Conservation (phyloP, 1,284 basidiomycete genomes). For the Singerocomus inundabilis region DNA sequence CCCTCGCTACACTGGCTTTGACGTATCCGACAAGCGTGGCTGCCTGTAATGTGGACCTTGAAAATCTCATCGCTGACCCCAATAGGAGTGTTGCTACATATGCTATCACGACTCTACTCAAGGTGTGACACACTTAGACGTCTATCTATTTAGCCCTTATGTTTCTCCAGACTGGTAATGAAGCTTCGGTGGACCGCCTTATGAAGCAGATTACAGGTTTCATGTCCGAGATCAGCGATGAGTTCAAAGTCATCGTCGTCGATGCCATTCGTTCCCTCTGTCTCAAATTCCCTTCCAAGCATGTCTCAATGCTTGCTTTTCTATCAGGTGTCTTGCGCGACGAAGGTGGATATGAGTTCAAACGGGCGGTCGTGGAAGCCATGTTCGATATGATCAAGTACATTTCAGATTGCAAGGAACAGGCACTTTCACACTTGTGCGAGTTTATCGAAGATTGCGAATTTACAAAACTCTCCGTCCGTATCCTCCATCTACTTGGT, state of each 20-base stretch:
- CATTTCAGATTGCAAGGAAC: constrained; percentile 93
- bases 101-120: constrained; percentile 97
- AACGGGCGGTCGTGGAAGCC: constrained; percentile 97
- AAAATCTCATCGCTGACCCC: constrained; percentile 94
- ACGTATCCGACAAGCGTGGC: constrained; percentile 85
- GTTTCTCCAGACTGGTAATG: constrained; percentile 82
- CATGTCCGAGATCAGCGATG: constrained; percentile 99
- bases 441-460: constrained; percentile 99
- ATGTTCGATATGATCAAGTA: constrained; percentile 99
- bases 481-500: constrained; percentile 93
- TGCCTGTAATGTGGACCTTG: constrained; percentile 95
- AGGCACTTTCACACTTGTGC: constrained; percentile 97
- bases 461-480: constrained; percentile 98
- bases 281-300: constrained; percentile 98
- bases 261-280: constrained; percentile 98
- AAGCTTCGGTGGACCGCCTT: constrained; percentile 96
- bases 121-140: constrained; percentile 48
- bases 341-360: constrained; percentile 99
- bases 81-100: constrained; percentile 98
- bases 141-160: constrained; percentile 5
- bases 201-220: constrained; percentile 99
- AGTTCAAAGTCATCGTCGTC: constrained; percentile 99
- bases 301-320: constrained; percentile 93
- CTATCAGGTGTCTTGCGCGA: constrained; percentile 91
- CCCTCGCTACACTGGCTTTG: constrained; percentile 85